Evolutionary conservation across 225 moss, liverwort and hornwort genomes (phyloP), one percentile per base, ranked within the genome.

Genomic region (Marchantia polymorpha): DNA sequence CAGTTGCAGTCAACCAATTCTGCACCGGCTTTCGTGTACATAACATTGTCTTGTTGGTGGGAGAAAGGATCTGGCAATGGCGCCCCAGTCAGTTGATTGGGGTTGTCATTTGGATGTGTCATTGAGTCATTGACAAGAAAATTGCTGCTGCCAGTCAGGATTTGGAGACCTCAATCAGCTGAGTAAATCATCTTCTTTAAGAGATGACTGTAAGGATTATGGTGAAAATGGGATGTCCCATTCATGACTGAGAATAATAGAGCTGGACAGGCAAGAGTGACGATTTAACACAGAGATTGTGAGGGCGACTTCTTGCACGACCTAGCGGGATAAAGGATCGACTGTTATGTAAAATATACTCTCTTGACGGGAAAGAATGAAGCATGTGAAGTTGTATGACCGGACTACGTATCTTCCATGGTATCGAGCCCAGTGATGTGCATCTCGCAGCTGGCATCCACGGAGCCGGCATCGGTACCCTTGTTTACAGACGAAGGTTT

Each of bases 371-470:
- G 63, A 49, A 48, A 77, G 64, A 64, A 49, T 25, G 23, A 48
- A 20, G 48, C 60, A 50, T 29, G 67, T n/a, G 29, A 27, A 29
- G 27, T 78, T 14, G 31, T 67, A 25, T 8, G 63, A 54, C 29
- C 48, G 71, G 68, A 64, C 69, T 84, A 87, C 15, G 82, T 61
- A 63, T 88, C 88, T 79, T 88, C 86, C 69, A 83, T n/a, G 52
- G 81, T 8, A 56, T 86, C 88, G 2, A 88, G 83, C 12, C 88
- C 88, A 69, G 86, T 83, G 56, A 88, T 88, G 79, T 81, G 88
- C 78, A 83, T 86, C 73, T 88, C 88, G 56, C 77, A 83, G 74
- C 64, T 77, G 55, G 74, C 74, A 63, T 79, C 77, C 31, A 80
- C 77, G 15, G 83, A 76, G 47, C 77, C 75, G 69, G 81, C 80